These are phyloP conservation scores for Coemansia sp. DNA, from an alignment of 192 early-diverging fungal species.

Conservation along the genomic window DNA sequence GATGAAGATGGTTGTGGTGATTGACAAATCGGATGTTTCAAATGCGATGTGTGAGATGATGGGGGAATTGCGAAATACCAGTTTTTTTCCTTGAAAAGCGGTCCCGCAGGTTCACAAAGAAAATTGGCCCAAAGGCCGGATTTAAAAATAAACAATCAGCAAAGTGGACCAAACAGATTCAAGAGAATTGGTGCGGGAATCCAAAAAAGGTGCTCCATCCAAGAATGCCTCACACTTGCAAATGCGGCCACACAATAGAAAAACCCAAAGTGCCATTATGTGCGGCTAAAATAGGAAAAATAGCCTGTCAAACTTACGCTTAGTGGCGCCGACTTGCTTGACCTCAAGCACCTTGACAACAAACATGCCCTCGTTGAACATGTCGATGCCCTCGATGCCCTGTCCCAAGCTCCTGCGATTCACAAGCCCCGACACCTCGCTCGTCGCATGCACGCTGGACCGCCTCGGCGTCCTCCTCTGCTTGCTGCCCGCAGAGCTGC, in stretches of 20 bases:
- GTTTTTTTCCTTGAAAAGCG: no score
- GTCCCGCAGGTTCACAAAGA: background rate
- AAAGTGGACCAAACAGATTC: background rate
- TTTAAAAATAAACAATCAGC: background rate
- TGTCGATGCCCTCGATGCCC: conserved; percentile 4
- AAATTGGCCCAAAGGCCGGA: background rate
- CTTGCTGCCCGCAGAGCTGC: conserved; percentile 44
- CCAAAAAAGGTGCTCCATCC: no score
- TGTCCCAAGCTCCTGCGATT: background rate
- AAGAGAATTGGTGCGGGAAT: no score
- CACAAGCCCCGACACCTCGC: conserved; percentile 17
- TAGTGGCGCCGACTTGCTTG: conserved; percentile 28
- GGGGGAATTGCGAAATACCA: no score
- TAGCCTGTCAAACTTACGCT: conserved; percentile 1
- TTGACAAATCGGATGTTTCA: no score
- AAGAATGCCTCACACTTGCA: no score
- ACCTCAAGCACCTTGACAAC: conserved; percentile 49
- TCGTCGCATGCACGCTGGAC: conserved; percentile 37
- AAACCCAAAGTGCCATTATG: no score
- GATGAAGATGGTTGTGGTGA: no score
- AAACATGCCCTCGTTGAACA: conserved; percentile 44
- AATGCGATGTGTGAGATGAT: no score
- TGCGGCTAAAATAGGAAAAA: background rate
- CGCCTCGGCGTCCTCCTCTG: conserved; percentile 31
- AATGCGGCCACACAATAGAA: no score